A percentile compares a stretch with the other conserved stretches of the same genome.
Evolutionary conservation across 805 yeast genomes (phyloP).

Genomic region (Kluyveromyces dobzhanskii): DNA sequence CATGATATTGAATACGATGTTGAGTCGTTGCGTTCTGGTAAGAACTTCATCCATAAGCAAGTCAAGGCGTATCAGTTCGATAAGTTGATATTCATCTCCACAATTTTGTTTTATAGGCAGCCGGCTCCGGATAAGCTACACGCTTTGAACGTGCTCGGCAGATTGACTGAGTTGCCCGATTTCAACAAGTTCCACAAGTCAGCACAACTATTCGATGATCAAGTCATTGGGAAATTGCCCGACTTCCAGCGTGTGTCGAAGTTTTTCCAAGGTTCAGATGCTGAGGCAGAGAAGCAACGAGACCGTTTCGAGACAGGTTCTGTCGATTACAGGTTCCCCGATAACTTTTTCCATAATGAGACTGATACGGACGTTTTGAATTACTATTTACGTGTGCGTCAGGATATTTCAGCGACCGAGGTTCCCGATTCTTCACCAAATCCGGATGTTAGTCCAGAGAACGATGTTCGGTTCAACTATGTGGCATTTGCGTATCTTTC

Average conservation of each 20-base stretch:
- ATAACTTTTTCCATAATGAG: conserved; percentile 25
- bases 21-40: conserved; percentile 42
- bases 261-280: conserved; percentile 4
- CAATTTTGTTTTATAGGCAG: conserved; percentile 36
- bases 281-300: conserved; percentile 24
- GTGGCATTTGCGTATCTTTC: conserved; percentile 53
- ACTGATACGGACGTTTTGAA: conserved; percentile 14
- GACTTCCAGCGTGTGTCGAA: conserved; percentile 5
- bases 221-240: conserved; percentile 10
- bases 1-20: conserved; percentile 48
- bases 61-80: conserved; percentile 50
- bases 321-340: conserved; percentile 29
- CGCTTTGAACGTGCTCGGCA: background rate
- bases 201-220: conserved; percentile 14
- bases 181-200: conserved; percentile 24
- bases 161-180: conserved; percentile 29
- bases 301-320: conserved; percentile 29
- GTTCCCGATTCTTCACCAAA: background rate
- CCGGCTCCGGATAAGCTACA: conserved; percentile 6
- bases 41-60: conserved; percentile 42
- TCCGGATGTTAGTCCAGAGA: conserved; percentile 12
- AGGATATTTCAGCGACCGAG: conserved; percentile 6
- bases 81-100: conserved; percentile 41
- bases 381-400: conserved; percentile 21
- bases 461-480: conserved; percentile 35